Evolutionary conservation across 495 filamentous ascomycete genomes (phyloP), one percentile per base, ranked within the genome.

Genomic region (Penicillium samsonianum): DNA sequence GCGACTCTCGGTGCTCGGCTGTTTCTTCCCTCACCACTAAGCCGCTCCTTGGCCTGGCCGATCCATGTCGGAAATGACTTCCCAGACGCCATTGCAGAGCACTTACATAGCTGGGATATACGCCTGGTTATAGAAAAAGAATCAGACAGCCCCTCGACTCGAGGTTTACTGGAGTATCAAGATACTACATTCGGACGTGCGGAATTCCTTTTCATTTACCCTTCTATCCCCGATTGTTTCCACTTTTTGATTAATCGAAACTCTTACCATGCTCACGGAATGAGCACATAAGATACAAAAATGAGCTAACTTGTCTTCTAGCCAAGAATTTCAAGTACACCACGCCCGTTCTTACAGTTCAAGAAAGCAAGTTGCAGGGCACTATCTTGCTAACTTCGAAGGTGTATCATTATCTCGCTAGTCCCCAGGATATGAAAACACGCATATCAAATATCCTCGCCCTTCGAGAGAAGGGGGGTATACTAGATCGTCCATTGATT

Each of bases 41-140:
- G 61, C 48, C 41, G 16, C 23, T 80, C 84, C 28, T 74, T 95
- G 14, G 90, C 88, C 49, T 94, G 90, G 89, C 85, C 93, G 53
- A 80, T 96, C 40, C 90, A 96, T 67, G 78, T 80, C 53, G 92
- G 92, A 41, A 79, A 78, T 41, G 92, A 96, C 72, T 95, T 96
- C 58, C 90, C 90, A 0, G 22, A 67, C 1, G 58, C 77, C 3
- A 73, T 90, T 26, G 77, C 79, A 53, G 55, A 77, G 3, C 68
- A 72, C 4, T 78, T 96, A 44, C 59, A 76, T 20, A 73, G 77
- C 35, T 92, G 91, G 87, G 70, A 81, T 9, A 90, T 87, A 3
- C 79, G 79, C 0, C 81, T 82, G 42, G 48, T 83, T n/a, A 73
- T 93, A 76, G 86, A 31, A 85, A 84, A 44, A 89, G 87, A 85